Evolutionary conservation across 1,284 basidiomycete genomes (phyloP).

Genomic region (Ganoderma leucocontextum): DNA sequence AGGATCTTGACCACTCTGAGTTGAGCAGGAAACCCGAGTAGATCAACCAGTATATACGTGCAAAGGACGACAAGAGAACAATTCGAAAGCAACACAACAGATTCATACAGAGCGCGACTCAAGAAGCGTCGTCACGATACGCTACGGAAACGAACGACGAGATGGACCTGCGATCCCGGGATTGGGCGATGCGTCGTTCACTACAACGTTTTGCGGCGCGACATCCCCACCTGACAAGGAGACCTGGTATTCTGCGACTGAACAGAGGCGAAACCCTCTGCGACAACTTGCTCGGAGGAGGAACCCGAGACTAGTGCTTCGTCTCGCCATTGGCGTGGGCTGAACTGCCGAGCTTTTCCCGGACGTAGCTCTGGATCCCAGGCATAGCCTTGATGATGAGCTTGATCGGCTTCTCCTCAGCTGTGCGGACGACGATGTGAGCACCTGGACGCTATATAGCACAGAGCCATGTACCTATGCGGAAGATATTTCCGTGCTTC

Average conservation of each 20-base stretch:
- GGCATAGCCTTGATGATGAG: slow-evolving; percentile 69
- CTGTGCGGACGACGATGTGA: slow-evolving; percentile 43
- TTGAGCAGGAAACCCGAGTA: neutral
- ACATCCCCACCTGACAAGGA: neutral
- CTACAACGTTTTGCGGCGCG: neutral
- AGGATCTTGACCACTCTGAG: neutral
- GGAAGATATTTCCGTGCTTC: slow-evolving; percentile 66
- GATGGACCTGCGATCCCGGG: neutral
- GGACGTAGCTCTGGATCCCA: slow-evolving; percentile 62
- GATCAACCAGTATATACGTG: slow-evolving; percentile 2
- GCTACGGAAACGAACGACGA: neutral
- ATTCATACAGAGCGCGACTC: slow-evolving; percentile 6
- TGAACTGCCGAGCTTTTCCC: slow-evolving; percentile 15
- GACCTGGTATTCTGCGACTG: neutral
- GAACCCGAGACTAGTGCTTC: neutral
- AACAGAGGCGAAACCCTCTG: neutral
- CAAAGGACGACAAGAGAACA: slow-evolving; percentile 11
- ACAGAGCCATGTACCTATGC: slow-evolving; percentile 54
- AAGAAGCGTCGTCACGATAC: slow-evolving; percentile 5
- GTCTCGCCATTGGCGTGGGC: slow-evolving; percentile 13
- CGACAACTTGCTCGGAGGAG: too few relatives aligned
- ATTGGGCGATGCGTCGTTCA: neutral
- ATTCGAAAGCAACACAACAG: slow-evolving; percentile 3
- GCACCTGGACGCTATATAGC: slow-evolving; percentile 1
- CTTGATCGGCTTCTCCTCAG: slow-evolving; percentile 67